Evolutionary conservation across 805 yeast species (phyloP), one percentile per base, ranked within the genome.

Genomic region (Kazachstania africana): DNA sequence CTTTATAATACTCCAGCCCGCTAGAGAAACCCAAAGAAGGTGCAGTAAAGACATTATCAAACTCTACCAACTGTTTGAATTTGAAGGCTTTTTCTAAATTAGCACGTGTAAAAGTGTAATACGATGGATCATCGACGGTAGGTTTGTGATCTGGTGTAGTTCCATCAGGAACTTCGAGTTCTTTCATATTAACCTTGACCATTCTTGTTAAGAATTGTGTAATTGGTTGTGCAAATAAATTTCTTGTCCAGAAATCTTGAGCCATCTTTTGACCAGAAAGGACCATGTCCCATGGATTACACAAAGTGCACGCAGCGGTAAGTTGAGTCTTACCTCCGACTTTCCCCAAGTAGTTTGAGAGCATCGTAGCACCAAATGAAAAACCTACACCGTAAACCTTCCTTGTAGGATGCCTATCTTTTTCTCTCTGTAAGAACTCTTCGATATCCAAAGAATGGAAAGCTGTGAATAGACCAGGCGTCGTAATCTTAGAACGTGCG

Each of bases 281-380:
- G 12, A 66, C 53, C 48, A 80, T 61, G 51, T 79, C 82, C 87
- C 87, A 80, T 8, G 88, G 88, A 15, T 75, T 60, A 12, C 78
- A 76, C 44, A 79, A 55, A 8, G 72, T 55, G 10, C 70, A 63
- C 3, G 83, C 78, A 5, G 78, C 75, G 25, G 66, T 62, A 35
- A 78, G 61, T 33, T 66, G 66, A 1, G 67, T 49, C 31, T 68
- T 56, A 2, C 66, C 70, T 4, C 65, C 66, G 43, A 75, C 82
- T 53, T 77, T 80, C 22, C 81, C 87, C 32, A 80, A 52, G 46
- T 77, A 80, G 47, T 80, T 80, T 13, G 77, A 62, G 24, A 73
- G 45, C 29, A 78, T 63, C 9, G 79, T 62, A 8, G 82, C 80
- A 24, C 93, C 93, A 38, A 80, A 69, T 1, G 87, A 78, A 41